A percentile compares a stretch with the other conserved stretches of the same genome.
phyloP scores from a whole-genome alignment of 345 rosid species.

The Rhizophora apiculata region DNA sequence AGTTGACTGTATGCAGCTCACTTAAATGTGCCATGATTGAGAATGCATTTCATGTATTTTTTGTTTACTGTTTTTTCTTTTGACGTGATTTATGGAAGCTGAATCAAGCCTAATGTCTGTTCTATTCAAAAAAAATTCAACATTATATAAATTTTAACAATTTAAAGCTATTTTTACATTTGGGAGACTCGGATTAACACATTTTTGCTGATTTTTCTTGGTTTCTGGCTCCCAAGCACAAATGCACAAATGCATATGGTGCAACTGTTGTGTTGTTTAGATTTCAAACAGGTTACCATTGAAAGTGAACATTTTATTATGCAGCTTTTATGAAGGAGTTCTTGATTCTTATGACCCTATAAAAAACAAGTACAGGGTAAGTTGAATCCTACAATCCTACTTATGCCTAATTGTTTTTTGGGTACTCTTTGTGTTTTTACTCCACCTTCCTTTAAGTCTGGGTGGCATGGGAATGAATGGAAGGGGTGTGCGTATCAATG shows the following conservation, averaged over 20 bases:
- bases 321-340: slow-evolving; percentile 70
- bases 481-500: background rate
- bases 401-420: slow-evolving; percentile 4
- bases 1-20: too few species aligned
- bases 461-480: background rate
- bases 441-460: background rate
- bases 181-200: too few species aligned
- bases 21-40: too few species aligned
- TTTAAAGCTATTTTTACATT: too few species aligned
- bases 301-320: background rate
- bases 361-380: slow-evolving; percentile 58
- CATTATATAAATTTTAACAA: too few species aligned
- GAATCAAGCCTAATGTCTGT: too few species aligned
- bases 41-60: too few species aligned
- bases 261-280: background rate
- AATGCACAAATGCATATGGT: background rate
- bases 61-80: too few species aligned
- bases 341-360: slow-evolving; percentile 42
- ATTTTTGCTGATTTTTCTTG: too few species aligned
- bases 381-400: slow-evolving; percentile 23
- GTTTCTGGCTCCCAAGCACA: background rate
- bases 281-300: background rate
- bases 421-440: background rate
- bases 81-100: too few species aligned
- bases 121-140: too few species aligned